A percentile compares a stretch with the other conserved stretches of the same genome.
These are phyloP conservation scores for Fusarium coicis DNA, from an alignment of 2,329 filamentous ascomycete genomes.

Conservation along the genomic window DNA sequence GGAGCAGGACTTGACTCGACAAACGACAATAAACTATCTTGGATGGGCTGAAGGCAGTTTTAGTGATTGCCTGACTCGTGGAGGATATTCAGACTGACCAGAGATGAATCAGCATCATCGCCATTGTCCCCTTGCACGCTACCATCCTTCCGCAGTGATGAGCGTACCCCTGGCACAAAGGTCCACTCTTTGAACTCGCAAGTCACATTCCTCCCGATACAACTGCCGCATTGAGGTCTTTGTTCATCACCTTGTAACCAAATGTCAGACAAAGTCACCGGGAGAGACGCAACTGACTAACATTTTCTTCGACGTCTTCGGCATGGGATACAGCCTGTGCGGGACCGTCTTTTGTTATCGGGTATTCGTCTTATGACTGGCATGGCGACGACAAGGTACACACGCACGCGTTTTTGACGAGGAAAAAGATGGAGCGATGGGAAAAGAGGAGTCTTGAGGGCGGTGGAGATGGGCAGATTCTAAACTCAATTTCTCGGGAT, in stretches of 20 bases:
- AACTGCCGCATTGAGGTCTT: conserved; percentile 27
- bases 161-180: conserved; percentile 18
- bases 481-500: not conserved
- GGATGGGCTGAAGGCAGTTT: not conserved
- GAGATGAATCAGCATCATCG: not conserved
- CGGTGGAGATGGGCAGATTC: not conserved
- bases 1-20: conserved; percentile 6
- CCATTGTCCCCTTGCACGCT: not conserved
- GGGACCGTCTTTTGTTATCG: conserved; percentile 25
- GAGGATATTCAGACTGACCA: not conserved
- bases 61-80: not conserved
- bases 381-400: conserved; percentile 18
- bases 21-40: conserved; percentile 9
- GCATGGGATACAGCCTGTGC: conserved; percentile 28
- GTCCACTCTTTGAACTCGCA: conserved; percentile 35
- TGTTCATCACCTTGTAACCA: conserved; percentile 17
- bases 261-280: not conserved
- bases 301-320: conserved; percentile 34
- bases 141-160: conserved; percentile 1
- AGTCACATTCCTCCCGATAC: conserved; percentile 22
- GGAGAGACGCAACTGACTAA: not conserved
- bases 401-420: not conserved
- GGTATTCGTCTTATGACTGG: conserved; percentile 29
- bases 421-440: not conserved
- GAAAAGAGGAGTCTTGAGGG: conserved; percentile 16